Conservation (phyloP, 2,329 filamentous ascomycete genomes). For the Scedosporium boydii region DNA sequence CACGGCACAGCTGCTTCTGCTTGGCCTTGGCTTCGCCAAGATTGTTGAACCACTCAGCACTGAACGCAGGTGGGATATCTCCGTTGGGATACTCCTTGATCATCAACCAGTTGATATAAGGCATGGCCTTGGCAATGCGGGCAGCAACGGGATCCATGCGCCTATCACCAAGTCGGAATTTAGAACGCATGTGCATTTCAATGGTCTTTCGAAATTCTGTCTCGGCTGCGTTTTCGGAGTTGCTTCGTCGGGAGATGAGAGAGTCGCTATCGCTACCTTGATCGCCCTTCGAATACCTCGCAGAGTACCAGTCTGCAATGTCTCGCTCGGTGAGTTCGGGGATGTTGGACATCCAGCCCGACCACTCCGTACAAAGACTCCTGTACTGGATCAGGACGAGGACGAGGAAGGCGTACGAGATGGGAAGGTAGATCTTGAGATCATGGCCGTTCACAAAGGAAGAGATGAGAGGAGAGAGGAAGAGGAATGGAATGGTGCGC, state of each 20-base stretch:
- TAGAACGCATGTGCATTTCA: constrained; percentile 3
- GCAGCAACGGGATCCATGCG: constrained; percentile 13
- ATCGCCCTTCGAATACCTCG: constrained; percentile 16
- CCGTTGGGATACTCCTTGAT: constrained; percentile 20
- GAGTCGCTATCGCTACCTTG: constrained; percentile 9
- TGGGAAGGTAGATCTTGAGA: constrained; percentile 43
- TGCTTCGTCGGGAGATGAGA: constrained; percentile 12
- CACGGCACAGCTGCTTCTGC: constrained; percentile 22
- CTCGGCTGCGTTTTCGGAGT: not conserved
- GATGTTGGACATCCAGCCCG: constrained; percentile 44
- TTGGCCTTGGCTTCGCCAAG: constrained; percentile 22
- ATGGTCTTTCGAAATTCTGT: constrained; percentile 24
- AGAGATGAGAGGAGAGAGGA: constrained; percentile 47
- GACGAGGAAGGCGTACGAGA: constrained; percentile 43
- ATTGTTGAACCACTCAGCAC: constrained; percentile 24
- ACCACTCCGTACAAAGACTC: constrained; percentile 47
- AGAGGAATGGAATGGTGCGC: constrained; percentile 42
- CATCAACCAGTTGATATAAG: constrained; percentile 25
- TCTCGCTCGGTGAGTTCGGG: constrained; percentile 38
- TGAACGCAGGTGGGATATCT: constrained; percentile 19
- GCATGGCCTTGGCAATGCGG: constrained; percentile 18
- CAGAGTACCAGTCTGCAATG: constrained; percentile 36
- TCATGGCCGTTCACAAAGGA: constrained; percentile 42
- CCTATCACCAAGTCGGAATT: constrained; percentile 2
- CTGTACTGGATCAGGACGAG: constrained; percentile 42